These are phyloP conservation scores for Monosporozyma solicola DNA, from an alignment of 805 yeast genomes.

Conservation along the genomic window DNA sequence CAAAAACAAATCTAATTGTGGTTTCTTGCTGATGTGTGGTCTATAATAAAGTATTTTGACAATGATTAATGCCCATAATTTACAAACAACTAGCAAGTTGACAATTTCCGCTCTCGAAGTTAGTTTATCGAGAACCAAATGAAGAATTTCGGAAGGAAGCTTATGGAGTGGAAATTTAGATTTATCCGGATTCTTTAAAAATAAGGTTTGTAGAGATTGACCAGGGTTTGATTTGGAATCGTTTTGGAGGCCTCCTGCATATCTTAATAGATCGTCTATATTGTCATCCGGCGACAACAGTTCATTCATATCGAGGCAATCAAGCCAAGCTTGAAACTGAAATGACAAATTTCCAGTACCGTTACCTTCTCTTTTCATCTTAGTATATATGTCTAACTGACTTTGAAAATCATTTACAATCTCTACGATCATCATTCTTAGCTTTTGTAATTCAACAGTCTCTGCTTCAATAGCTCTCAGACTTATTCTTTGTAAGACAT, in stretches of 20 bases:
- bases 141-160: conserved; percentile 49
- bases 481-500: conserved; percentile 24
- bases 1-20: conserved; percentile 38
- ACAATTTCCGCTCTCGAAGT: conserved; percentile 52
- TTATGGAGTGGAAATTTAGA: conserved; percentile 21
- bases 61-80: conserved; percentile 67
- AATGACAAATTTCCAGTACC: conserved; percentile 18
- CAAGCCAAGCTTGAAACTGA: conserved; percentile 18
- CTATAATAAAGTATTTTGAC: conserved; percentile 83
- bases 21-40: conserved; percentile 57
- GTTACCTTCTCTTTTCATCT: conserved; percentile 12
- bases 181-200: background rate
- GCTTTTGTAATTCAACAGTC: conserved; percentile 22
- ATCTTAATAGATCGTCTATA: conserved; percentile 14
- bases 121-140: conserved; percentile 56
- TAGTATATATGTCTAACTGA: conserved; percentile 18
- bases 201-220: background rate
- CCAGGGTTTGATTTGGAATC: background rate
- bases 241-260: conserved; percentile 4
- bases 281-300: conserved; percentile 13
- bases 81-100: conserved; percentile 62
- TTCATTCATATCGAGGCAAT: conserved; percentile 17
- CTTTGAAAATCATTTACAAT: conserved; percentile 22
- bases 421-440: conserved; percentile 17
- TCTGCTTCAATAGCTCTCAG: conserved; percentile 28